phyloP scores from a whole-genome alignment of 768 basidiomycete species.

The Boletus subparvulus region DNA sequence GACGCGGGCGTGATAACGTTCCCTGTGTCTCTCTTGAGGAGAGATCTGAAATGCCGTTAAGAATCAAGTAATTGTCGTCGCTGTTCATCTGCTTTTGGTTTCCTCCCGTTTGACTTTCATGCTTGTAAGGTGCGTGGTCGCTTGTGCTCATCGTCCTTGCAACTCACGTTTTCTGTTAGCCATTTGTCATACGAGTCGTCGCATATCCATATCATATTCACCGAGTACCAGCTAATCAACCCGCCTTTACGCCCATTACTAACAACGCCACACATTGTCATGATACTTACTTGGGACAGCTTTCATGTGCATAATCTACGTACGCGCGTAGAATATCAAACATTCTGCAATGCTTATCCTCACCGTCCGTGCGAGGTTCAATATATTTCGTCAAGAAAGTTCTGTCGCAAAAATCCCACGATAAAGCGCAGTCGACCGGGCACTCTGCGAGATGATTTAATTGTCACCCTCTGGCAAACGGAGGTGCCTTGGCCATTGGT shows the following conservation, averaged over 20 bases:
- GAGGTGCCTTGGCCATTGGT: no score
- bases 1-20: background rate
- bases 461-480: background rate
- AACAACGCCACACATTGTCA: slow-evolving; percentile 10
- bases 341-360: slow-evolving; percentile 1
- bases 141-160: background rate
- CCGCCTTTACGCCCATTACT: slow-evolving; percentile 1
- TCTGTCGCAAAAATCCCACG: background rate
- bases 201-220: background rate
- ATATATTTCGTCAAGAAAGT: background rate
- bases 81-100: slow-evolving; percentile 15
- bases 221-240: slow-evolving; percentile 13
- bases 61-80: slow-evolving; percentile 16
- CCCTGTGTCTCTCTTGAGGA: background rate
- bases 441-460: no score
- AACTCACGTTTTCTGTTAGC: background rate
- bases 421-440: background rate
- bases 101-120: background rate
- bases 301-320: slow-evolving; percentile 23
- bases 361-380: background rate
- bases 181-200: background rate
- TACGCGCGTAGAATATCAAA: slow-evolving; percentile 4
- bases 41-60: slow-evolving; percentile 3
- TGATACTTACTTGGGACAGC: slow-evolving; percentile 5
- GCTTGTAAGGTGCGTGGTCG: slow-evolving; percentile 9